Evolutionary conservation across 306 rosid species (phyloP).

Genomic region (Ammopiptanthus mongolicus): DNA sequence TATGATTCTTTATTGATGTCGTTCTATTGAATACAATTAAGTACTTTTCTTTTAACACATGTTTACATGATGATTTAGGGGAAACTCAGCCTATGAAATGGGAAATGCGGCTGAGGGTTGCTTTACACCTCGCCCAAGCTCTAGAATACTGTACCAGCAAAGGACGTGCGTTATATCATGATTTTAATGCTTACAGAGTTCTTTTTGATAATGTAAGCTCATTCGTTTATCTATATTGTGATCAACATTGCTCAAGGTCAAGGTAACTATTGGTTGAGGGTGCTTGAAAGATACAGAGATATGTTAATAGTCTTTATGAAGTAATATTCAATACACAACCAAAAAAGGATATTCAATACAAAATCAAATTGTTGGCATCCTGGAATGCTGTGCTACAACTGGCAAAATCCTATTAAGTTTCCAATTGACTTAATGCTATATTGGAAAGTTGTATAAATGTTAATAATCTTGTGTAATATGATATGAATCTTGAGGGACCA

Average conservation of each 20-base stretch:
- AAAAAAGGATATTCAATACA: too few relatives aligned
- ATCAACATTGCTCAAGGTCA: background rate
- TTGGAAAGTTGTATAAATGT: background rate
- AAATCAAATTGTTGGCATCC: background rate
- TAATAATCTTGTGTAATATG: too few relatives aligned
- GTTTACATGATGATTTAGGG: constrained; percentile 51
- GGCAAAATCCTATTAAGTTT: too few relatives aligned
- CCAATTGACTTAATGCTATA: background rate
- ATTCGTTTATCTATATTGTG: constrained; percentile 15
- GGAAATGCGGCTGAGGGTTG: constrained; percentile 95
- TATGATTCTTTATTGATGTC: constrained; percentile 7
- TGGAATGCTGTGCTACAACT: too few relatives aligned
- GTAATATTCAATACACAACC: background rate
- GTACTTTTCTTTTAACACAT: constrained; percentile 7
- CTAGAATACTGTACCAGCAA: constrained; percentile 88
- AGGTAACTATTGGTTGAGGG: background rate
- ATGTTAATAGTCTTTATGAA: background rate
- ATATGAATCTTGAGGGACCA: too few relatives aligned
- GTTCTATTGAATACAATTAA: background rate
- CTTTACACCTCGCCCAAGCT: constrained; percentile 88
- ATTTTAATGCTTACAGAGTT: constrained; percentile 89
- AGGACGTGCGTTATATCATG: constrained; percentile 91
- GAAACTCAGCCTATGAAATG: constrained; percentile 91
- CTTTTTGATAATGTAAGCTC: constrained; percentile 81
- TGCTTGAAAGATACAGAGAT: background rate